These are phyloP conservation scores for Tolypocladium guangdongense DNA, from an alignment of 2,329 filamentous ascomycete genomes.

Conservation along the genomic window DNA sequence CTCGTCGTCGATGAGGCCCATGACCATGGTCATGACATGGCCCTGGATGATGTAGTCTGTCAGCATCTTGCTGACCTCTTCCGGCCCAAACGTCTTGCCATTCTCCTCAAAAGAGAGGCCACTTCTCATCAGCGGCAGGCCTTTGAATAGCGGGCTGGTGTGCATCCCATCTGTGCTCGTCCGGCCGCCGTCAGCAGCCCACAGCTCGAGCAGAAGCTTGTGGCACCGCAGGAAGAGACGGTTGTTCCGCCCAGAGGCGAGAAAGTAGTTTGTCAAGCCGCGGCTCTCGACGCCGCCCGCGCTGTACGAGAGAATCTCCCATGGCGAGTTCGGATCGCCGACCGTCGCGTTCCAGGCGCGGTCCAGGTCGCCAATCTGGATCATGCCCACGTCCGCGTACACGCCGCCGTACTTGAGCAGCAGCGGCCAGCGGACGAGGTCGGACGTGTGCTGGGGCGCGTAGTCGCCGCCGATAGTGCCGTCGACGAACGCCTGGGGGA, in stretches of 20 bases:
- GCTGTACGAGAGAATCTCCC: slow-evolving; percentile 37
- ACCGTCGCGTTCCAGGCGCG: slow-evolving; percentile 39
- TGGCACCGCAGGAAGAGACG: slow-evolving; percentile 36
- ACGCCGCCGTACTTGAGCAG: slow-evolving; percentile 46
- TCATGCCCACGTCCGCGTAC: slow-evolving; percentile 45
- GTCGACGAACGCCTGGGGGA: slow-evolving; percentile 39
- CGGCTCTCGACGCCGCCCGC: slow-evolving; percentile 21
- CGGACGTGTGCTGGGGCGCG: slow-evolving; percentile 42
- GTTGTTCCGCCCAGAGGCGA: slow-evolving; percentile 27
- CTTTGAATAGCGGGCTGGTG: slow-evolving; percentile 32
- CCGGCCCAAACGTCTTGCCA: slow-evolving; percentile 18
- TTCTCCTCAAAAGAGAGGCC: slow-evolving; percentile 9
- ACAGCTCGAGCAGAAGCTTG: slow-evolving; percentile 37
- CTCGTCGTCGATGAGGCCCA: slow-evolving; percentile 38
- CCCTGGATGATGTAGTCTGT: slow-evolving; percentile 49
- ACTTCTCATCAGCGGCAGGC: slow-evolving; percentile 25
- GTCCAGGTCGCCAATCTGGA: slow-evolving; percentile 47
- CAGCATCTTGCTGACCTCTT: slow-evolving; percentile 30
- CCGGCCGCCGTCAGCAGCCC: slow-evolving; percentile 32
- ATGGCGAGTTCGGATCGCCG: slow-evolving; percentile 31
- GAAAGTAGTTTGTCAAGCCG: slow-evolving; percentile 37
- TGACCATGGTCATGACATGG: slow-evolving; percentile 38
- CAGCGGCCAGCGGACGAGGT: slow-evolving; percentile 46
- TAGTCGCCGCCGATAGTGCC: slow-evolving; percentile 37
- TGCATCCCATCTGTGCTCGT: slow-evolving; percentile 40